Percentiles rank a stretch among this genome's conserved stretches.
These are phyloP conservation scores for Alternaria ventricosa DNA, from an alignment of 2,329 filamentous ascomycete species.

Conservation along the genomic window DNA sequence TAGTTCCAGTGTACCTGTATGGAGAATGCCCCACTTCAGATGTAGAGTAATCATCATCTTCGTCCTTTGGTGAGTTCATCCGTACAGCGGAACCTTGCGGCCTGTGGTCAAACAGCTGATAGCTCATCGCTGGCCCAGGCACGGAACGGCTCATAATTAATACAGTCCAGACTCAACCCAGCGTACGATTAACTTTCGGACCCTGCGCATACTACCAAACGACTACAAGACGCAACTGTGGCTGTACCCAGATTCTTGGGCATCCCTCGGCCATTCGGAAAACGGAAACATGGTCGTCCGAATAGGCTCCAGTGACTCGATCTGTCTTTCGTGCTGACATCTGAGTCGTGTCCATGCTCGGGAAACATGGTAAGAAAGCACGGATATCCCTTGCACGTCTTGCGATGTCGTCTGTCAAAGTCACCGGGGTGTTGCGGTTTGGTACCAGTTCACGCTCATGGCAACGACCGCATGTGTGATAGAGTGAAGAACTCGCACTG, in stretches of 20 bases:
- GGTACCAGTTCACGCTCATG: conserved; percentile 24
- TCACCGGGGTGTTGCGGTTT: conserved; percentile 29
- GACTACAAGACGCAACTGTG: neutral
- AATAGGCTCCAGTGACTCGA: neutral
- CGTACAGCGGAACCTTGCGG: conserved; percentile 23
- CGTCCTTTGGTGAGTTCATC: conserved; percentile 29
- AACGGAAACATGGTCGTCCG: neutral
- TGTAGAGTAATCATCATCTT: conserved; percentile 35
- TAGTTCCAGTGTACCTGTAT: conserved; percentile 8
- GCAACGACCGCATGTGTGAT: conserved; percentile 30
- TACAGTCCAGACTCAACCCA: conserved; percentile 9
- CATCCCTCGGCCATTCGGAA: neutral
- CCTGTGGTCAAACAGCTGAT: conserved; percentile 31
- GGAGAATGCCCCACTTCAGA: conserved; percentile 22
- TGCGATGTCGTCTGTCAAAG: conserved; percentile 26
- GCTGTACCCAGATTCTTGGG: neutral
- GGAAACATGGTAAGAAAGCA: conserved; percentile 28
- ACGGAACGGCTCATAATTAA: conserved; percentile 23
- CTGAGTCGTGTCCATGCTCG: conserved; percentile 27
- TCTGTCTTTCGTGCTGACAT: conserved; percentile 14
- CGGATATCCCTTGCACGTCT: conserved; percentile 40
- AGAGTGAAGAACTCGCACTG: conserved; percentile 28
- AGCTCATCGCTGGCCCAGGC: conserved; percentile 22
- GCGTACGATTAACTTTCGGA: conserved; percentile 29
- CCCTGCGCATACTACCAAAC: conserved; percentile 21